These are phyloP conservation scores for Magnaporthiopsis incrustans DNA, from an alignment of 2,329 filamentous ascomycete genomes.

Conservation along the genomic window DNA sequence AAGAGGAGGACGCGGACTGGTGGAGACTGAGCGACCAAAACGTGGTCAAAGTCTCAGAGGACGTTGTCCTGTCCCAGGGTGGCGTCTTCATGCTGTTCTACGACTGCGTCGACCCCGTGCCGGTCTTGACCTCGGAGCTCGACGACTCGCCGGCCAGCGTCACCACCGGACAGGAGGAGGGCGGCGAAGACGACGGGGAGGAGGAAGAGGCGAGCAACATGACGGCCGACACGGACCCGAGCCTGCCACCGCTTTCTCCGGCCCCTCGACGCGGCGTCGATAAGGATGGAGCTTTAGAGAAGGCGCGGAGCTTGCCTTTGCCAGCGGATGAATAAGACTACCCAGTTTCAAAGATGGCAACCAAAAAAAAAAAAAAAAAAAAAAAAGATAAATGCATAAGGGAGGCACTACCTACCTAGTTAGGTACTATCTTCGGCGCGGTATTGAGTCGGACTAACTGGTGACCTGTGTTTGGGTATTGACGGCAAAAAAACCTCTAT, in stretches of 20 bases:
- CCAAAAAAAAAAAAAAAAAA: not conserved
- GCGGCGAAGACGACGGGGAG: not conserved
- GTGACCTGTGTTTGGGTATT: not conserved
- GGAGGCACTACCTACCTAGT: too few species aligned
- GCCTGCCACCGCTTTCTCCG: not conserved
- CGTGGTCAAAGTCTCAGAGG: constrained; percentile 66
- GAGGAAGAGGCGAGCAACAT: not conserved
- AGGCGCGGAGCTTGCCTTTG: not conserved
- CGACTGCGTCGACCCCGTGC: constrained; percentile 56
- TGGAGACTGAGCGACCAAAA: constrained; percentile 88
- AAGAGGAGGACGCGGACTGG: constrained; percentile 51
- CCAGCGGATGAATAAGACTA: not conserved
- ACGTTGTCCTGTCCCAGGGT: constrained; percentile 63
- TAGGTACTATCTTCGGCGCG: too few species aligned
- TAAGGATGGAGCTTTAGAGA: not conserved
- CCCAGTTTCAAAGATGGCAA: too few species aligned
- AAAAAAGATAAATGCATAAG: too few species aligned
- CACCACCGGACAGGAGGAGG: not conserved
- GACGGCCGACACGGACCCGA: too few species aligned
- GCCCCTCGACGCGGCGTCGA: too few species aligned
- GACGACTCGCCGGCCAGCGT: not conserved
- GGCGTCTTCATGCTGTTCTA: constrained; percentile 98
- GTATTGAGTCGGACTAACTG: not conserved
- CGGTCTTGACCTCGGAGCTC: constrained; percentile 26
- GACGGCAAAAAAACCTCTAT: not conserved